Conservation (phyloP, 192 early-diverging fungal species). For the Linnemannia exigua region DNA sequence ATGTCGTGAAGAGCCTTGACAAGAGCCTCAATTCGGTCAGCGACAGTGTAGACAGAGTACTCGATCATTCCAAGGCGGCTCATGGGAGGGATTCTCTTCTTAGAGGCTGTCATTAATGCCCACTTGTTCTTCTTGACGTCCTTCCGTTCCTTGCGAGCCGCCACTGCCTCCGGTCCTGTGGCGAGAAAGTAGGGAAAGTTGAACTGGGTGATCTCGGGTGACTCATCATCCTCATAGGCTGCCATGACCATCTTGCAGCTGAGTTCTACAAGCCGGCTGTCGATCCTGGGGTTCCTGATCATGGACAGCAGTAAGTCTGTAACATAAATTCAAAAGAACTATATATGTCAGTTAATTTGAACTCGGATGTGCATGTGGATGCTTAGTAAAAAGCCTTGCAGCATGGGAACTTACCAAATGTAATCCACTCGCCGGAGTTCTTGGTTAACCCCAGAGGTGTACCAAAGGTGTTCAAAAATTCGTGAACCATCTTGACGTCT, state of each 20-base stretch:
- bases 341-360: background rate
- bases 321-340: background rate
- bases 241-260: slow-evolving; percentile 45
- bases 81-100: slow-evolving; percentile 1
- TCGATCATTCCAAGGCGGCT: slow-evolving; percentile 31
- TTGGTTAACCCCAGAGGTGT: slow-evolving; percentile 40
- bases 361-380: background rate
- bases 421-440: slow-evolving; percentile 54
- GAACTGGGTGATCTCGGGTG: slow-evolving; percentile 29
- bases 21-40: slow-evolving; percentile 43
- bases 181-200: slow-evolving; percentile 42
- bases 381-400: background rate
- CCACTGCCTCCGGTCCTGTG: slow-evolving; percentile 16
- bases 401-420: slow-evolving; percentile 22
- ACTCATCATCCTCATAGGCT: slow-evolving; percentile 37
- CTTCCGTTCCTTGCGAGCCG: slow-evolving; percentile 25
- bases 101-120: background rate
- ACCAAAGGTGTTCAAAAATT: slow-evolving; percentile 55
- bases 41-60: slow-evolving; percentile 34
- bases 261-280: slow-evolving; percentile 38
- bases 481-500: slow-evolving; percentile 53
- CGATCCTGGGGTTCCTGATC: slow-evolving; percentile 47
- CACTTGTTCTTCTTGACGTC: slow-evolving; percentile 42
- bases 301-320: slow-evolving; percentile 37
- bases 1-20: slow-evolving; percentile 51